phyloP scores from a whole-genome alignment of 352 stramenopile genomes.

The Pythium dissotocum region DNA sequence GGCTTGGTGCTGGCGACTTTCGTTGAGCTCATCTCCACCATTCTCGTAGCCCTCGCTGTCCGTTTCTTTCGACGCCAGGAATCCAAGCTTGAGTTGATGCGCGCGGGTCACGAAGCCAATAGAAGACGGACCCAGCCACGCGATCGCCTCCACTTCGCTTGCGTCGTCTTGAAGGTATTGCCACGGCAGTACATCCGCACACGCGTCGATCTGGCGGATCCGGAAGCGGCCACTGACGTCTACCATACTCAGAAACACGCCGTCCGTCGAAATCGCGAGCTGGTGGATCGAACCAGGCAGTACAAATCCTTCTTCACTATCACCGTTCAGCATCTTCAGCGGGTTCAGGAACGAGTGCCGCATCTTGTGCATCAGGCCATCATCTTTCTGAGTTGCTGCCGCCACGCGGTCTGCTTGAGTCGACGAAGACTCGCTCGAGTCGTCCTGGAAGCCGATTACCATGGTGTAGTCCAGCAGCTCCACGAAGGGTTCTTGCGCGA shows the following conservation, averaged over 20 bases:
- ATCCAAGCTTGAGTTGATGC: background rate
- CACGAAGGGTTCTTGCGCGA: slow-evolving; percentile 36
- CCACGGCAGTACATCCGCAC: slow-evolving; percentile 59
- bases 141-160: slow-evolving; percentile 6
- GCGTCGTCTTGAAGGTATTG: slow-evolving; percentile 31
- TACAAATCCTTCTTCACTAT: slow-evolving; percentile 6
- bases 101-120: slow-evolving; percentile 15
- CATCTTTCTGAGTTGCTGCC: background rate
- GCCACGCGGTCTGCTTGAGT: background rate
- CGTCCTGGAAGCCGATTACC: slow-evolving; percentile 34
- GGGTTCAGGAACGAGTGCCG: slow-evolving; percentile 25
- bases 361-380: slow-evolving; percentile 19
- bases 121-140: slow-evolving; percentile 19
- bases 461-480: slow-evolving; percentile 76
- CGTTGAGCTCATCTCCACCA: background rate
- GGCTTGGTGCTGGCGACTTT: background rate
- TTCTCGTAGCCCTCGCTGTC: background rate
- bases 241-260: slow-evolving; percentile 56
- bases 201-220: slow-evolving; percentile 66
- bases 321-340: slow-evolving; percentile 22
- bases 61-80: slow-evolving; percentile 9
- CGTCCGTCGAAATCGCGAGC: slow-evolving; percentile 47
- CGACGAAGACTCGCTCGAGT: background rate
- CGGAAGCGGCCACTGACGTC: slow-evolving; percentile 43
- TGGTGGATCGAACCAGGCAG: slow-evolving; percentile 17